A percentile compares a stretch with the other conserved stretches of the same genome.
Conservation (phyloP, 192 early-diverging fungal species). For the Entomortierella parvispora region DNA sequence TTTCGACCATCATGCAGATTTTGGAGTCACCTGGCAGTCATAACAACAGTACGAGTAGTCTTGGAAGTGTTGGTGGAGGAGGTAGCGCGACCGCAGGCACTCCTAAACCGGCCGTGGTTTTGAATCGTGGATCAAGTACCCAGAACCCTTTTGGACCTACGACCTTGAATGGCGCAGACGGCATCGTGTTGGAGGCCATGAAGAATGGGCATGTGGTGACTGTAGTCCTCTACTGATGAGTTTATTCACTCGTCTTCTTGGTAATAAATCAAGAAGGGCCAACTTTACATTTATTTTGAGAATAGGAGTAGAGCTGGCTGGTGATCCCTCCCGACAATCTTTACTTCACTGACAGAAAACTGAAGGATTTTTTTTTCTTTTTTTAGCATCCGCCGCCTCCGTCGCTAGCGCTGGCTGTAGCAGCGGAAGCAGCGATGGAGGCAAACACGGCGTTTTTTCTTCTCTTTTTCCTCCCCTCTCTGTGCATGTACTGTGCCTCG, state of each 20-base stretch:
- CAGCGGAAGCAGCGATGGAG: not conserved
- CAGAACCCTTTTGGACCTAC: conserved; percentile 80
- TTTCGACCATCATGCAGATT: conserved; percentile 31
- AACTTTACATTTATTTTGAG: too few species aligned
- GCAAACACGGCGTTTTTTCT: not conserved
- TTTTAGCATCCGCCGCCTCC: too few species aligned
- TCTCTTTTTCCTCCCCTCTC: not conserved
- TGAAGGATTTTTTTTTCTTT: too few species aligned
- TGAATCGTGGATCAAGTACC: conserved; percentile 68
- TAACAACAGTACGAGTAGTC: not conserved
- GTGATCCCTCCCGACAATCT: too few species aligned
- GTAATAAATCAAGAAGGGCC: too few species aligned
- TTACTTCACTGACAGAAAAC: too few species aligned
- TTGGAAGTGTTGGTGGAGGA: conserved; percentile 34
- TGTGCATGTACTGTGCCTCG: not conserved
- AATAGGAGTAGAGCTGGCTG: not conserved
- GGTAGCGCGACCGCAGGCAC: conserved; percentile 36
- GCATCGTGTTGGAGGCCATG: conserved; percentile 72
- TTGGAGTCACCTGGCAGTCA: conserved; percentile 18
- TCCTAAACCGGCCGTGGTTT: conserved; percentile 62
- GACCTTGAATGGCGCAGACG: conserved; percentile 71
- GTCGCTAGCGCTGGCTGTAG: too few species aligned
- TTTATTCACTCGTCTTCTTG: not conserved
- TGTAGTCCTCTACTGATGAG: conserved; percentile 61
- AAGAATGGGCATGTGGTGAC: conserved; percentile 69